A percentile compares a stretch with the other conserved stretches of the same genome.
phyloP scores from a whole-genome alignment of 2,329 filamentous ascomycete species.

The Dendrostoma leiphaemia region DNA sequence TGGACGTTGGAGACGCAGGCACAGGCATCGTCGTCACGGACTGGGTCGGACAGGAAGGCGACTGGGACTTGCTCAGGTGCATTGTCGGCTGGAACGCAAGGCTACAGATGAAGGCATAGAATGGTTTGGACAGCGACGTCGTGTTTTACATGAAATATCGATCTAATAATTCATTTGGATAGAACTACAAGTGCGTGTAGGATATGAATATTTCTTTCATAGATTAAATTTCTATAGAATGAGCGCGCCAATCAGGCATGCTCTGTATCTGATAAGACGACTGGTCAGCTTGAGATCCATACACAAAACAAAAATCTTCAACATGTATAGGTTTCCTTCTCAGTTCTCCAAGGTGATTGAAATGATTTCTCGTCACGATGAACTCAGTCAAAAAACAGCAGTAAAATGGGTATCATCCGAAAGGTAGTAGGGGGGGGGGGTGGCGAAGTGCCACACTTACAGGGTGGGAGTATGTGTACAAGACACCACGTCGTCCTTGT shows the following conservation, averaged over 20 bases:
- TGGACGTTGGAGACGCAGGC: slow-evolving; percentile 65
- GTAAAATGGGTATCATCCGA: slow-evolving; percentile 48
- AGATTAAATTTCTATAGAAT: slow-evolving; percentile 7
- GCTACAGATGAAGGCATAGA: slow-evolving; percentile 43
- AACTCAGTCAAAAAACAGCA: slow-evolving; percentile 50
- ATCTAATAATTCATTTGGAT: background rate
- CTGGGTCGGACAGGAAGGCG: slow-evolving; percentile 81
- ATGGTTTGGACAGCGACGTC: background rate
- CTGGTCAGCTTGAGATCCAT: slow-evolving; percentile 2
- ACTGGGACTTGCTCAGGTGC: slow-evolving; percentile 88
- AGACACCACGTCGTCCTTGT: no score
- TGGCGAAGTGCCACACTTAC: slow-evolving; percentile 12
- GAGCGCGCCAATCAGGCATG: background rate
- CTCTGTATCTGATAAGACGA: background rate
- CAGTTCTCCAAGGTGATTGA: slow-evolving; percentile 68
- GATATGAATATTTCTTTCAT: background rate
- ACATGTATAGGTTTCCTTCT: slow-evolving; percentile 33
- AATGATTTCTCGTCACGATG: slow-evolving; percentile 52
- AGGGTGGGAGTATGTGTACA: no score
- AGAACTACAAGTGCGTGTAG: background rate
- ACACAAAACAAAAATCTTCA: background rate
- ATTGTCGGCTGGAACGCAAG: slow-evolving; percentile 89
- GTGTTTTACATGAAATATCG: background rate
- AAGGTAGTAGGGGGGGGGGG: slow-evolving; percentile 29
- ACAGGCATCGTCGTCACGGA: slow-evolving; percentile 91